Conservation (phyloP, 225 moss, liverwort and hornwort genomes). For the Anthoceros angustus region DNA sequence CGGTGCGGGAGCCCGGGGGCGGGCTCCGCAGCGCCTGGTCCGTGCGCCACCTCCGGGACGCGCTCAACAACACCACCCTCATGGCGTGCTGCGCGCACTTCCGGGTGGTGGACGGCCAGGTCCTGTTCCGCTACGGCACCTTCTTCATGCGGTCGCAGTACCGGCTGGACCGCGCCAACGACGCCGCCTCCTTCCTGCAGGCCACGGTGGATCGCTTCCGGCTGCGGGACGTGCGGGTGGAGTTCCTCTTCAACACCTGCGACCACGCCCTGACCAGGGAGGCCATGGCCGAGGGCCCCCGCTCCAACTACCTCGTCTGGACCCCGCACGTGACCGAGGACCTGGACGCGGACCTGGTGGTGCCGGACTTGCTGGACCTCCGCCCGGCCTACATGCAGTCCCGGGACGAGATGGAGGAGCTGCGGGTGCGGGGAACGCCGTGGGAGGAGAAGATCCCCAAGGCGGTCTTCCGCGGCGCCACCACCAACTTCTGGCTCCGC, state of each 20-base stretch:
- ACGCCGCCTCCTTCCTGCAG: too few relatives aligned
- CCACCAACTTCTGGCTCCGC: too few relatives aligned
- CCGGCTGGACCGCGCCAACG: too few relatives aligned
- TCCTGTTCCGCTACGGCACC: neutral
- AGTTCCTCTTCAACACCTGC: neutral
- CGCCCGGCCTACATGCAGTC: neutral
- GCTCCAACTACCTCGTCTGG: neutral
- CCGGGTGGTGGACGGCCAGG: neutral
- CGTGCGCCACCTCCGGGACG: neutral
- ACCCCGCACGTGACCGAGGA: neutral
- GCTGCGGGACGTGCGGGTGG: neutral
- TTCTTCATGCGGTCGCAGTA: neutral
- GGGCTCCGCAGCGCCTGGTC: neutral
- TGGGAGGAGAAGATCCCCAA: neutral
- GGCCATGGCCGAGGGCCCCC: neutral
- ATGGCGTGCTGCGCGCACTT: neutral
- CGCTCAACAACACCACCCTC: neutral
- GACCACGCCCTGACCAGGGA: neutral
- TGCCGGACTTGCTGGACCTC: neutral
- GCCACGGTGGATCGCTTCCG: neutral
- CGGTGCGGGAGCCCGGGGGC: neutral
- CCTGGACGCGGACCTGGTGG: neutral
- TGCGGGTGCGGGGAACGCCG: too few relatives aligned
- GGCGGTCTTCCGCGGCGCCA: neutral
- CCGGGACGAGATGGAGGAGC: too few relatives aligned